These are phyloP conservation scores for Ceratobasidium sp. DNA, from an alignment of 1,284 basidiomycete genomes.

Conservation along the genomic window DNA sequence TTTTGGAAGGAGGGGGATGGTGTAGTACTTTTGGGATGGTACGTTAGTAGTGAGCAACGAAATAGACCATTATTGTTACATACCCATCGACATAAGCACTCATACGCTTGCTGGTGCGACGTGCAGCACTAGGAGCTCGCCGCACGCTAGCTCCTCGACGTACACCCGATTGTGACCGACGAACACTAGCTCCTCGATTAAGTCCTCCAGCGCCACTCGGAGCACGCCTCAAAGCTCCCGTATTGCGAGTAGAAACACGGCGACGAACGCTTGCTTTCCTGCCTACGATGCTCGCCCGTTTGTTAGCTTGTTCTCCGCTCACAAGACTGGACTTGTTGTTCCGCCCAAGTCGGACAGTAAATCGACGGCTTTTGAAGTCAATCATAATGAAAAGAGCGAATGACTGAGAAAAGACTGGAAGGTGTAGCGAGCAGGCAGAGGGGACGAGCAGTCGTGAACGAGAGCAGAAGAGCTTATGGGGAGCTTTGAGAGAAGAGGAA, in stretches of 20 bases:
- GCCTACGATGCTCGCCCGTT: constrained; percentile 21
- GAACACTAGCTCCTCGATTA: constrained; percentile 30
- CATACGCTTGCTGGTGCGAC: constrained; percentile 40
- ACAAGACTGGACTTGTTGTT: constrained; percentile 16
- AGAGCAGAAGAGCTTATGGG: background rate
- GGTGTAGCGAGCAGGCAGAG: background rate
- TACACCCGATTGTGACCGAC: constrained; percentile 23
- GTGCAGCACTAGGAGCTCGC: constrained; percentile 32
- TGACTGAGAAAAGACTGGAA: constrained; percentile 11
- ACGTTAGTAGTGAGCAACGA: constrained; percentile 20
- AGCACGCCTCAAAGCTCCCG: constrained; percentile 26
- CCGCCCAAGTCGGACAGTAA: constrained; percentile 41
- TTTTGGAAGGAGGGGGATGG: constrained; percentile 1
- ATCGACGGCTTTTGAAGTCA: constrained; percentile 34
- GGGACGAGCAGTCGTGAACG: background rate
- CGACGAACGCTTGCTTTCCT: constrained; percentile 32
- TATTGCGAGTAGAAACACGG: constrained; percentile 37
- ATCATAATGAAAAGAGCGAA: constrained; percentile 33
- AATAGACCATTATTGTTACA: background rate
- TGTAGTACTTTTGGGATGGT: constrained; percentile 10
- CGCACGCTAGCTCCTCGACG: constrained; percentile 37
- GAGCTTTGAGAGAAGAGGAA: constrained; percentile 6
- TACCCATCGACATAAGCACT: constrained; percentile 33
- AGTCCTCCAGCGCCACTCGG: constrained; percentile 38
- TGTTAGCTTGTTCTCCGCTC: constrained; percentile 17